A percentile compares a stretch with the other conserved stretches of the same genome.
phyloP scores from a whole-genome alignment of 352 stramenopile genomes.

The Phytophthora nicotianae region DNA sequence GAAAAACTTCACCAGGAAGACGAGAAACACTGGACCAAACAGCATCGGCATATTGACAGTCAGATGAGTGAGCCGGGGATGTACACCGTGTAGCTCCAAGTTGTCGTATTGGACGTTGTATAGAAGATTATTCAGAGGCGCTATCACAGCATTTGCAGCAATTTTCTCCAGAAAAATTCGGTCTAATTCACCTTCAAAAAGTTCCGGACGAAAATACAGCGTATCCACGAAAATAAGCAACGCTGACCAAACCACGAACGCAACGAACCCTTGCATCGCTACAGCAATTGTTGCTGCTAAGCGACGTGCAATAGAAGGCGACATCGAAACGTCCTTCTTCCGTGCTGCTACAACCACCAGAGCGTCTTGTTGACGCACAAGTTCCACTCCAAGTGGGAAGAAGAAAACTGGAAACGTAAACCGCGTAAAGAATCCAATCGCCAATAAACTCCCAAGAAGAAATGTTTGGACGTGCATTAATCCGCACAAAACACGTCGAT shows the following conservation, averaged over 20 bases:
- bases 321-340: conserved; percentile 15
- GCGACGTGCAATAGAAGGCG: conserved; percentile 22
- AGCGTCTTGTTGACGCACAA: conserved; percentile 61
- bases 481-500: conserved; percentile 40
- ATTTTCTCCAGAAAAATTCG: conserved; percentile 16
- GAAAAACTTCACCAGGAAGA: conserved; percentile 46
- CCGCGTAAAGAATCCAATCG: conserved; percentile 74
- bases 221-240: conserved; percentile 61
- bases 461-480: conserved; percentile 57
- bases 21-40: conserved; percentile 87
- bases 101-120: conserved; percentile 94
- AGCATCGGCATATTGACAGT: conserved; percentile 94
- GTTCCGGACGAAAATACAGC: conserved; percentile 54
- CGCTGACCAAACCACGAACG: conserved; percentile 44
- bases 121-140: conserved; percentile 87
- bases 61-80: conserved; percentile 87
- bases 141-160: conserved; percentile 45
- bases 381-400: conserved; percentile 68
- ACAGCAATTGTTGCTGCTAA: conserved; percentile 33
- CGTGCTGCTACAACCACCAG: conserved; percentile 41
- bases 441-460: conserved; percentile 66
- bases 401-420: conserved; percentile 89
- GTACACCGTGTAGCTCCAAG: conserved; percentile 90
- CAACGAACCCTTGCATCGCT: conserved; percentile 47
- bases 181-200: conserved; percentile 18